A percentile compares a stretch with the other conserved stretches of the same genome.
These are phyloP conservation scores for Halophytophthora polymorphica DNA, from an alignment of 352 stramenopile species.

Conservation along the genomic window DNA sequence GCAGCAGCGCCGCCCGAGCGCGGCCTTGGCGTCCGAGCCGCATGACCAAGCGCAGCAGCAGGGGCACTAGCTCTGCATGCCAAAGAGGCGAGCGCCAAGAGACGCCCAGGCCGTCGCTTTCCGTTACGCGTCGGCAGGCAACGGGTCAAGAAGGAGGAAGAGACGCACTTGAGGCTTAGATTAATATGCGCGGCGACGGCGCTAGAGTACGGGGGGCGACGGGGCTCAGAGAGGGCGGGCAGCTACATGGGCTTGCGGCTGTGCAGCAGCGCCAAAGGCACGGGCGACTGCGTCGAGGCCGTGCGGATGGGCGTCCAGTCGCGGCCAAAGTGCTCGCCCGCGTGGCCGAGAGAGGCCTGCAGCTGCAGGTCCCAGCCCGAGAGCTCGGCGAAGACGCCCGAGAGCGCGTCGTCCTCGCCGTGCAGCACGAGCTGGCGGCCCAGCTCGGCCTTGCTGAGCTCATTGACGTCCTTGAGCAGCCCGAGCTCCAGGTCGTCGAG, in stretches of 20 bases:
- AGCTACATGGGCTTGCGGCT: conserved; percentile 17
- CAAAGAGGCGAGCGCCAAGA: too few species aligned
- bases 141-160: neutral
- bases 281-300: conserved; percentile 2
- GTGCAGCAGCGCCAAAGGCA: conserved; percentile 25
- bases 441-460: conserved; percentile 47
- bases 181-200: conserved; percentile 22
- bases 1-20: conserved; percentile 1
- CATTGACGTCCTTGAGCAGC: conserved; percentile 26
- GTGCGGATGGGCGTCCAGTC: conserved; percentile 33
- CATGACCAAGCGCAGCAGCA: too few species aligned
- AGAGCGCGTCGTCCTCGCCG: conserved; percentile 40
- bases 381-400: conserved; percentile 42
- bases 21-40: conserved; percentile 13
- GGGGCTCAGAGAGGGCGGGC: conserved; percentile 6
- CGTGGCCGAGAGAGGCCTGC: conserved; percentile 18
- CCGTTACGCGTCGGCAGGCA: conserved; percentile 16
- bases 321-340: conserved; percentile 35
- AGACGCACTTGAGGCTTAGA: conserved; percentile 22
- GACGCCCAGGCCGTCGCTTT: too few species aligned
- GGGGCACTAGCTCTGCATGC: conserved; percentile 15
- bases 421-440: conserved; percentile 34
- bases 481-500: conserved; percentile 18
- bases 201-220: conserved; percentile 7
- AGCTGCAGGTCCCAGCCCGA: conserved; percentile 41